Evolutionary conservation across 2,329 filamentous ascomycete species (phyloP).

Genomic region (Epicoccum sorghinum): DNA sequence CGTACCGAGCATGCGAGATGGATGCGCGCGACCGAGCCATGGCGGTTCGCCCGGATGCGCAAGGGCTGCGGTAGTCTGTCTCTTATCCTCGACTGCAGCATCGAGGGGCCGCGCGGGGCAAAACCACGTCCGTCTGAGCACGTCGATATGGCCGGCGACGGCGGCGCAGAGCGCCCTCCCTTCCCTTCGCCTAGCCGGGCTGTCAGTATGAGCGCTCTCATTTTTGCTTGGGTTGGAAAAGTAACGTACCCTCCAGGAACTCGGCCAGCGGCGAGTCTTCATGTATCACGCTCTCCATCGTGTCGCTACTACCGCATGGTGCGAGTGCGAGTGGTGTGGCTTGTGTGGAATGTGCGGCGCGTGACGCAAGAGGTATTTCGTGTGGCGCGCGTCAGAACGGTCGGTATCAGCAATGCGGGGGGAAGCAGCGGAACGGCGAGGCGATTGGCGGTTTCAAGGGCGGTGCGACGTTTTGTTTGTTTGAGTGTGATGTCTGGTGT

Average conservation of each 20-base stretch:
- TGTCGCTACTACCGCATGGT: constrained; percentile 36
- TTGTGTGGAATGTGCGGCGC: constrained; percentile 22
- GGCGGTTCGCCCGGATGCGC: constrained; percentile 42
- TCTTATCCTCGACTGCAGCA: constrained; percentile 55
- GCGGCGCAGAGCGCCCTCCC: constrained; percentile 31
- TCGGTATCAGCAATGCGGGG: constrained; percentile 7
- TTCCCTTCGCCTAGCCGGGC: constrained; percentile 41
- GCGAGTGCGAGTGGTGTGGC: constrained; percentile 22
- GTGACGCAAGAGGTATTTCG: constrained; percentile 7
- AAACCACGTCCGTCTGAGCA: constrained; percentile 47
- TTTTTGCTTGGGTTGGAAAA: not conserved
- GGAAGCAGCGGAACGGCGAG: constrained; percentile 4
- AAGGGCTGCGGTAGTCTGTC: constrained; percentile 58
- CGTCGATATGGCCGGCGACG: constrained; percentile 27
- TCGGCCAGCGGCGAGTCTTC: constrained; percentile 86
- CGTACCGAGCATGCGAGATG: constrained; percentile 48
- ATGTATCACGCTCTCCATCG: constrained; percentile 87
- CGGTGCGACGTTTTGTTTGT: not conserved
- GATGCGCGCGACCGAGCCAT: constrained; percentile 47
- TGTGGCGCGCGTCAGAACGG: not conserved
- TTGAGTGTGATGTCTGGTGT: not conserved
- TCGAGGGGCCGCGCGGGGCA: constrained; percentile 58
- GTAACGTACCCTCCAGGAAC: constrained; percentile 79
- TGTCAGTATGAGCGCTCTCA: constrained; percentile 27
- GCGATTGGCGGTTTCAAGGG: not conserved